phyloP scores from a whole-genome alignment of 495 filamentous ascomycete genomes.

The Staphylotrichum tortipilum region DNA sequence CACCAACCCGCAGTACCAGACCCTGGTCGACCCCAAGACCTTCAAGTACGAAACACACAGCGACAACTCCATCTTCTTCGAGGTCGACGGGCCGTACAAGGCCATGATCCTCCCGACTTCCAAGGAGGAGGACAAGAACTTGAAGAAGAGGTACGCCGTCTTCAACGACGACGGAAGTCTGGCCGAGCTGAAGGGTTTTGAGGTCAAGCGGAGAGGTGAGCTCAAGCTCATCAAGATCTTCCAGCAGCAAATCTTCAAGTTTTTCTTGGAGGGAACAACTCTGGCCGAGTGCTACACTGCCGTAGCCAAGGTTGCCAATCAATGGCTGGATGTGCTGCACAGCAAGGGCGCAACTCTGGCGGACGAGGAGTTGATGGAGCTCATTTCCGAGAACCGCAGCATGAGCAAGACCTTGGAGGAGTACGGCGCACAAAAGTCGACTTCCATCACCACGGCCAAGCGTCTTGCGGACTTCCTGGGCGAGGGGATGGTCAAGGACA shows the following conservation, averaged over 20 bases:
- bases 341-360: conserved; percentile 77
- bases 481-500: conserved; percentile 98
- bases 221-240: conserved; percentile 99
- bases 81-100: conserved; percentile 94
- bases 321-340: conserved; percentile 90
- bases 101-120: conserved; percentile 97
- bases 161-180: conserved; percentile 97
- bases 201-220: conserved; percentile 96
- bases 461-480: conserved; percentile 93
- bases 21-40: conserved; percentile 63
- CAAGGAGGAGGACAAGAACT: conserved; percentile 97
- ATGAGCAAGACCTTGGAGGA: conserved; percentile 96
- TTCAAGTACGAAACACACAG: conserved; percentile 92
- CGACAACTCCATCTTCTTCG: conserved; percentile 99
- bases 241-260: conserved; percentile 98
- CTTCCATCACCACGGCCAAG: conserved; percentile 95
- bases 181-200: conserved; percentile 97
- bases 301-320: conserved; percentile 91
- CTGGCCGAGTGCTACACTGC: conserved; percentile 81
- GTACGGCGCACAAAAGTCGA: conserved; percentile 91
- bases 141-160: conserved; percentile 98
- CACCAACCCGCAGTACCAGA: conserved; percentile 96
- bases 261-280: conserved; percentile 87
- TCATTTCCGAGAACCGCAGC: conserved; percentile 97
- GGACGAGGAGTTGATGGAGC: conserved; percentile 94